Percentiles rank a stretch among this genome's conserved stretches.
Evolutionary conservation across 768 basidiomycete genomes (phyloP).

Genomic region (Lyophyllum semitale): DNA sequence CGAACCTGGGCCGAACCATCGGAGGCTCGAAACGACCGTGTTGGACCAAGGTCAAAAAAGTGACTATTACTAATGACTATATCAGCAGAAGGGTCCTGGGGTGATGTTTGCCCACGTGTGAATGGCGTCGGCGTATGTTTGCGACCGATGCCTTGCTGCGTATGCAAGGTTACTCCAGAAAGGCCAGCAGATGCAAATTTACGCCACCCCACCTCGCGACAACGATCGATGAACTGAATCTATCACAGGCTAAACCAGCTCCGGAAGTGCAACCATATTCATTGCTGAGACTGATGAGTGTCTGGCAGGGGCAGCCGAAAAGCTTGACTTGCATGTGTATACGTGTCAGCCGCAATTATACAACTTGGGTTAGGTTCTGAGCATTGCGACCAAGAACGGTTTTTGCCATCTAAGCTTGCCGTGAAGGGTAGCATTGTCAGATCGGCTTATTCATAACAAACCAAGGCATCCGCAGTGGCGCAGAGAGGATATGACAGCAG

Average conservation of each 20-base stretch:
- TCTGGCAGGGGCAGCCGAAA: neutral
- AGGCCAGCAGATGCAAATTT: neutral
- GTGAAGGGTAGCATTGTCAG: neutral
- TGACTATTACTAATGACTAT: neutral
- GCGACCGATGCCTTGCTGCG: slow-evolving; percentile 10
- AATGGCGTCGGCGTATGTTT: slow-evolving; percentile 12
- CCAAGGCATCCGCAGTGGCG: too few relatives aligned
- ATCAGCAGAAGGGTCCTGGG: neutral
- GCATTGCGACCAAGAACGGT: too few relatives aligned
- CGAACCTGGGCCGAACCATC: slow-evolving; percentile 24
- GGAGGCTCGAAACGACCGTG: slow-evolving; percentile 36
- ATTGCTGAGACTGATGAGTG: neutral
- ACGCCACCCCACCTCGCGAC: neutral
- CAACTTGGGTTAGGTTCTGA: neutral
- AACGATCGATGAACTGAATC: neutral
- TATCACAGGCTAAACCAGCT: neutral
- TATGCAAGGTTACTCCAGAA: neutral
- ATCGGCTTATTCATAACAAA: neutral
- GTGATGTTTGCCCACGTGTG: slow-evolving; percentile 7
- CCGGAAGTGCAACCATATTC: neutral
- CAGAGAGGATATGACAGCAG: too few relatives aligned
- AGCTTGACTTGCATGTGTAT: neutral
- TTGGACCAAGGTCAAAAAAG: slow-evolving; percentile 6
- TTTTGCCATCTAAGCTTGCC: neutral
- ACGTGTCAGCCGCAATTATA: neutral